Evolutionary conservation across 2,329 filamentous ascomycete genomes (phyloP).

Genomic region (Mariannaea sp.): DNA sequence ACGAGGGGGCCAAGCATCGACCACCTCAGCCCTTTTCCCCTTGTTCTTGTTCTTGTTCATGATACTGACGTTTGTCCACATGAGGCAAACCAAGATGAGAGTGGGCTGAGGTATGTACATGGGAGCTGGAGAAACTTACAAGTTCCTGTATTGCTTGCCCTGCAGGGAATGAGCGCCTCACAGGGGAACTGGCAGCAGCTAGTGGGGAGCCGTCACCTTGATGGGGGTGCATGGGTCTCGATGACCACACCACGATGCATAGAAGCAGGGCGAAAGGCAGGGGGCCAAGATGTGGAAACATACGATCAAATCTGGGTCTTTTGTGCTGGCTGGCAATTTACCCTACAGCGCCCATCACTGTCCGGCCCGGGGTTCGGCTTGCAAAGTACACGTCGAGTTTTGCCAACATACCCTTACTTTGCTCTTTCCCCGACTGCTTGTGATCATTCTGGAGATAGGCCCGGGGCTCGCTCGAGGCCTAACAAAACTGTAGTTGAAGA

Average conservation of each 20-base stretch:
- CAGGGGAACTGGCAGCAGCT: constrained; percentile 8
- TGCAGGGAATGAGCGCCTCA: constrained; percentile 27
- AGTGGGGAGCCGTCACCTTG: constrained; percentile 32
- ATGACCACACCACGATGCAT: constrained; percentile 26
- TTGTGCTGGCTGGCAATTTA: constrained; percentile 18
- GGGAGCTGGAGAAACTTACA: constrained; percentile 6
- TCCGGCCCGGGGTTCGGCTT: constrained; percentile 20
- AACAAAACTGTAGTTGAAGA: neutral
- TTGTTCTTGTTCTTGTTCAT: constrained; percentile 1
- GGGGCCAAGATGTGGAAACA: constrained; percentile 27
- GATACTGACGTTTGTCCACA: constrained; percentile 26
- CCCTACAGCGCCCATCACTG: constrained; percentile 4
- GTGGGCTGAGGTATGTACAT: constrained; percentile 29
- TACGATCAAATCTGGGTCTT: constrained; percentile 28
- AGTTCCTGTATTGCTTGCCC: constrained; percentile 18
- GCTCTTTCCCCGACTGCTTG: constrained; percentile 4
- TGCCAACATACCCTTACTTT: constrained; percentile 8
- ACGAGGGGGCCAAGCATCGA: constrained; percentile 20
- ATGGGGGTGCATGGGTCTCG: constrained; percentile 26
- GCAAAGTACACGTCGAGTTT: constrained; percentile 10
- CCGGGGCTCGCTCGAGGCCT: constrained; percentile 11
- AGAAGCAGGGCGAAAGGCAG: constrained; percentile 15
- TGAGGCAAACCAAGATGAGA: constrained; percentile 29
- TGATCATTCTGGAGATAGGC: constrained; percentile 6
- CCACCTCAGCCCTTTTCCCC: constrained; percentile 5